Evolutionary conservation across 2,329 filamentous ascomycete genomes (phyloP).

Genomic region (Fusarium albosuccineum): DNA sequence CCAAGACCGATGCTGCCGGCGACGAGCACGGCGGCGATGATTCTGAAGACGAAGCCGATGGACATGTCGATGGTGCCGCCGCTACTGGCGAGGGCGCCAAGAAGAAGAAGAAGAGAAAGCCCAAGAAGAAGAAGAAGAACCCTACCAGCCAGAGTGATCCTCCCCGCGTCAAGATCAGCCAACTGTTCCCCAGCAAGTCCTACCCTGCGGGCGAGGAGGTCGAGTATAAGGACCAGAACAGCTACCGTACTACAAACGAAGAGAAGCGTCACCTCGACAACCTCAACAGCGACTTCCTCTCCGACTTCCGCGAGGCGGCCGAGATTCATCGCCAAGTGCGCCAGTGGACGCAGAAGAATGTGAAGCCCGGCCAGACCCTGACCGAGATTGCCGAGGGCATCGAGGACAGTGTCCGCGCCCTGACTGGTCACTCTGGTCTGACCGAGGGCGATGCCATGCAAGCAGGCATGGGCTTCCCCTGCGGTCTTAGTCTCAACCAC

Average conservation of each 20-base stretch:
- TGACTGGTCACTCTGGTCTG: slow-evolving; percentile 82
- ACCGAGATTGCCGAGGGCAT: slow-evolving; percentile 90
- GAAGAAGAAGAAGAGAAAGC: slow-evolving; percentile 80
- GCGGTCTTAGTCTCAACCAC: slow-evolving; percentile 85
- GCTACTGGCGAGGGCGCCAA: slow-evolving; percentile 54
- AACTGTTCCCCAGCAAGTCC: slow-evolving; percentile 77
- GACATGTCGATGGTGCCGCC: slow-evolving; percentile 52
- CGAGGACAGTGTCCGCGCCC: slow-evolving; percentile 81
- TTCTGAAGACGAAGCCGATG: slow-evolving; percentile 66
- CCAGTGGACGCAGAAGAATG: slow-evolving; percentile 83
- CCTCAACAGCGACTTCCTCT: slow-evolving; percentile 83
- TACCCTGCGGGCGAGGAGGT: slow-evolving; percentile 84
- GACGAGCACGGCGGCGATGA: slow-evolving; percentile 64
- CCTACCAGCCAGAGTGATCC: slow-evolving; percentile 80
- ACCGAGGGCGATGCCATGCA: slow-evolving; percentile 82
- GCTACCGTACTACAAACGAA: slow-evolving; percentile 82
- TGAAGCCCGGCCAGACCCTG: slow-evolving; percentile 84
- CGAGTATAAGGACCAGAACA: slow-evolving; percentile 82
- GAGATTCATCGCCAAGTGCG: slow-evolving; percentile 91
- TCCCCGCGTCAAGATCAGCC: slow-evolving; percentile 77
- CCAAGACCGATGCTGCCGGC: slow-evolving; percentile 54
- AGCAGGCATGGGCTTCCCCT: slow-evolving; percentile 89
- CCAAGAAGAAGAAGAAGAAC: slow-evolving; percentile 85
- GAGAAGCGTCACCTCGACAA: slow-evolving; percentile 88
- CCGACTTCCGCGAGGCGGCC: slow-evolving; percentile 86